Conservation (phyloP, 805 yeast genomes). For the Barnettozyma salicaria region DNA sequence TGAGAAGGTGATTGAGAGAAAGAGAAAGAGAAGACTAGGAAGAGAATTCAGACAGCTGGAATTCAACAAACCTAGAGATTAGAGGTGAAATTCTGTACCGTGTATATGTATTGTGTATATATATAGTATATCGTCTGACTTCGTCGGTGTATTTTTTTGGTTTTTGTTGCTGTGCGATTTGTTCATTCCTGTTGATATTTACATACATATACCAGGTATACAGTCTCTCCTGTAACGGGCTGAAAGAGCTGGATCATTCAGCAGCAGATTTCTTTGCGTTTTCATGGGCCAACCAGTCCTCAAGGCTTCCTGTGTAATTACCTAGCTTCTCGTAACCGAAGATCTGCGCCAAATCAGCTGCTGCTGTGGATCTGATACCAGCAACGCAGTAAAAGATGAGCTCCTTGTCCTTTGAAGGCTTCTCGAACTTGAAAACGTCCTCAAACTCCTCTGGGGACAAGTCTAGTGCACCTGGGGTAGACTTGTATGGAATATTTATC, state of each 20-base stretch:
- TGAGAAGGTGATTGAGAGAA: constrained; percentile 80
- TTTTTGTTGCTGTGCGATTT: too few species aligned
- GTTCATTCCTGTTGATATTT: too few species aligned
- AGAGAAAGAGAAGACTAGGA: constrained; percentile 79
- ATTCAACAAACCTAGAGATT: constrained; percentile 29
- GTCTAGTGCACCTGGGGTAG: constrained; percentile 89
- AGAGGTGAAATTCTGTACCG: not conserved
- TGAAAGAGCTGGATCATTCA: constrained; percentile 4
- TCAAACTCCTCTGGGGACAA: constrained; percentile 73
- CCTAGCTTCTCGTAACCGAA: constrained; percentile 83
- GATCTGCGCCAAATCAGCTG: constrained; percentile 86
- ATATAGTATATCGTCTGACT: too few species aligned
- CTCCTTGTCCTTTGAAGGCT: constrained; percentile 67
- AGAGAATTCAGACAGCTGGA: constrained; percentile 60
- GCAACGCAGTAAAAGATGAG: constrained; percentile 87
- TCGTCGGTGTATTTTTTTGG: too few species aligned
- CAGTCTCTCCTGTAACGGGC: constrained; percentile 2
- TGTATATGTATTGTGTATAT: not conserved
- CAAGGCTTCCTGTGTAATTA: constrained; percentile 80
- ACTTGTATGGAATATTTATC: constrained; percentile 80
- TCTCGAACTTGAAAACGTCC: constrained; percentile 72
- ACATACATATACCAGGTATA: not conserved
- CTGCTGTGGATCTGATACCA: constrained; percentile 86
- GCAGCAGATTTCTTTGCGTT: constrained; percentile 23
- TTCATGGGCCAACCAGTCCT: constrained; percentile 65